Evolutionary conservation across 768 basidiomycete genomes (phyloP).

Genomic region (Boletus huronensis): DNA sequence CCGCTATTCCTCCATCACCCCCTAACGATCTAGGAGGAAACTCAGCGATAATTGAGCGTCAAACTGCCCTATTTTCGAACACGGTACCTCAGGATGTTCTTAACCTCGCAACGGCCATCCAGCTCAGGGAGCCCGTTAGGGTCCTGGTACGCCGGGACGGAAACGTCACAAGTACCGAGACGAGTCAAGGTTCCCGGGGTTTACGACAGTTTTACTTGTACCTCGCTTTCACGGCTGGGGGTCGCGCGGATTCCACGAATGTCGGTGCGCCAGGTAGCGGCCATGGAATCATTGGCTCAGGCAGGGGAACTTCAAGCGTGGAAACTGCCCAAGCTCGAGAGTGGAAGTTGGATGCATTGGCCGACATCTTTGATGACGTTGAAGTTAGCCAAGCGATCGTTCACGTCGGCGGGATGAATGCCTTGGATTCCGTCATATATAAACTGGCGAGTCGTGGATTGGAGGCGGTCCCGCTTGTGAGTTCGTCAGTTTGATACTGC

Average conservation of each 20-base stretch:
- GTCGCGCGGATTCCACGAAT: constrained; percentile 54
- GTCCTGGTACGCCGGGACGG: constrained; percentile 95
- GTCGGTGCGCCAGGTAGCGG: constrained; percentile 49
- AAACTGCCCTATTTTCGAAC: constrained; percentile 94
- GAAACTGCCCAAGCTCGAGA: constrained; percentile 85
- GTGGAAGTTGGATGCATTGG: constrained; percentile 92
- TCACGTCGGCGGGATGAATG: constrained; percentile 83
- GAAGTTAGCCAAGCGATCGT: constrained; percentile 79
- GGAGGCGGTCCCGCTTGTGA: constrained; percentile 84
- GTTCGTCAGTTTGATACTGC: constrained; percentile 28
- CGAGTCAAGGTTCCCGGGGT: constrained; percentile 71
- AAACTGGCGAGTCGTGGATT: constrained; percentile 82
- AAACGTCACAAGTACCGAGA: constrained; percentile 68
- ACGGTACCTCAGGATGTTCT: constrained; percentile 98
- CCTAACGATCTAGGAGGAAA: constrained; percentile 36
- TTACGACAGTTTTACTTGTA: constrained; percentile 96
- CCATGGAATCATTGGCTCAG: constrained; percentile 89
- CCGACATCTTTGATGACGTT: constrained; percentile 86
- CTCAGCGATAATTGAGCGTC: constrained; percentile 61
- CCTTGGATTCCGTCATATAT: constrained; percentile 85
- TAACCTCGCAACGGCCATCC: constrained; percentile 89
- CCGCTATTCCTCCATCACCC: constrained; percentile 48
- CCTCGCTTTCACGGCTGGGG: constrained; percentile 88
- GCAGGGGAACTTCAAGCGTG: constrained; percentile 75
- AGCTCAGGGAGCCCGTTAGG: constrained; percentile 92